phyloP scores from a whole-genome alignment of 345 rosid species.

The Mangifera indica region DNA sequence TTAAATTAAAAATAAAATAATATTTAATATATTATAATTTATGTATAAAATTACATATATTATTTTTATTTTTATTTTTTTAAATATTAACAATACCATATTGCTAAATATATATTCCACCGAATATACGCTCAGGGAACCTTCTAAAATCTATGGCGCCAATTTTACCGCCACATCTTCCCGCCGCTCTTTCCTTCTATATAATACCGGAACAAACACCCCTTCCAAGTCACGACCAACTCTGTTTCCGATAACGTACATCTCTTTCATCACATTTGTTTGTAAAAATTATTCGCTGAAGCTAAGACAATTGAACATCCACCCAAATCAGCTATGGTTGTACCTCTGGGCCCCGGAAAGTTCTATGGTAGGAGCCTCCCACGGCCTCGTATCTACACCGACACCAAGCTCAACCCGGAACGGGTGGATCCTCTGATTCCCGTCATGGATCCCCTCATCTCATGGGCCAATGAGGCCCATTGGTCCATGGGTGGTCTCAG shows the following conservation, averaged over 20 bases:
- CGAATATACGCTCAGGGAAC: no score
- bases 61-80: no score
- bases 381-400: conserved; percentile 71
- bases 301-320: not conserved
- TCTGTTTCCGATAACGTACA: not conserved
- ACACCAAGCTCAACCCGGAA: conserved; percentile 40
- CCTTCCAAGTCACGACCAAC: no score
- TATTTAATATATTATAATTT: no score
- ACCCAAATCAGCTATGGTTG: conserved; percentile 37
- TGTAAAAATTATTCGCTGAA: conserved; percentile 9
- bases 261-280: conserved; percentile 8
- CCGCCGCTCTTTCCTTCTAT: conserved; percentile 32
- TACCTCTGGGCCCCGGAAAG: conserved; percentile 54
- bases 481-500: conserved; percentile 98
- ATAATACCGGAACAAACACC: not conserved
- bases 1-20: no score
- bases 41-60: no score
- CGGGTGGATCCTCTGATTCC: conserved; percentile 70
- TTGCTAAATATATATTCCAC: no score
- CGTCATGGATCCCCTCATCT: conserved; percentile 68
- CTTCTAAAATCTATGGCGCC: conserved; percentile 23
- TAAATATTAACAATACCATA: no score
- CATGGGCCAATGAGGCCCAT: conserved; percentile 94
- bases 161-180: conserved; percentile 43
- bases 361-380: conserved; percentile 94